phyloP scores from a whole-genome alignment of 768 basidiomycete species.

The Suillus luteus region DNA sequence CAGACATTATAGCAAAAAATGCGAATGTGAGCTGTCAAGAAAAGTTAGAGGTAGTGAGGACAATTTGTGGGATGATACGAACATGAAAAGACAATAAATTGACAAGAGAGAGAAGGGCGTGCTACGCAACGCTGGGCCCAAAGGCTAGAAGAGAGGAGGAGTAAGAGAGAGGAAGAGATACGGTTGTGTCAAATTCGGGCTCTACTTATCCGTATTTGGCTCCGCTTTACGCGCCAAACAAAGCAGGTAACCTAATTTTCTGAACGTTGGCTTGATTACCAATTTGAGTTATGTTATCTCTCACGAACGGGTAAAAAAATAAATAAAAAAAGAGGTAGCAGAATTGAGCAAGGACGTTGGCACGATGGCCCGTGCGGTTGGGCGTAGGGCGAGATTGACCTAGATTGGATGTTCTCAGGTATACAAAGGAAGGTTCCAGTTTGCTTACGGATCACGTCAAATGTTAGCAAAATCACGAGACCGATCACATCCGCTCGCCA shows the following conservation, averaged over 20 bases:
- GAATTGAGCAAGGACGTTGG: background rate
- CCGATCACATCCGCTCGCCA: conserved; percentile 28
- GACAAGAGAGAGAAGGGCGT: conserved; percentile 63
- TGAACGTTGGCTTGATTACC: conserved; percentile 10
- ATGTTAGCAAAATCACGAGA: conserved; percentile 24
- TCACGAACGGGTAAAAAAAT: conserved; percentile 8
- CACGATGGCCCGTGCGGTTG: conserved; percentile 33
- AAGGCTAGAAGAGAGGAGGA: conserved; percentile 58
- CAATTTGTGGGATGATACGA: conserved; percentile 26
- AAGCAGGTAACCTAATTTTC: conserved; percentile 37
- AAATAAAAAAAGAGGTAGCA: background rate
- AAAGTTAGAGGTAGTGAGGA: background rate
- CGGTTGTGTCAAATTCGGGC: conserved; percentile 36
- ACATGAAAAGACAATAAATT: conserved; percentile 55
- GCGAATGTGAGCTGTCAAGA: conserved; percentile 52
- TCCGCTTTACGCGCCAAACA: conserved; percentile 42
- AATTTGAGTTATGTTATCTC: conserved; percentile 12
- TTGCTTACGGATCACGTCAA: conserved; percentile 36
- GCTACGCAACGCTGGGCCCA: conserved; percentile 56
- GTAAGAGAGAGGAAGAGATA: conserved; percentile 56
- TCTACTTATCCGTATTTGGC: conserved; percentile 45
- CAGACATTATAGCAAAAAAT: conserved; percentile 79
- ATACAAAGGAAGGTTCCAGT: conserved; percentile 13
- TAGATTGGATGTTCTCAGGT: conserved; percentile 12
- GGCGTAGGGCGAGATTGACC: conserved; percentile 20